A percentile compares a stretch with the other conserved stretches of the same genome.
phyloP scores from a whole-genome alignment of 73 alveolate genomes.

The Paramecium pentaurelia region DNA sequence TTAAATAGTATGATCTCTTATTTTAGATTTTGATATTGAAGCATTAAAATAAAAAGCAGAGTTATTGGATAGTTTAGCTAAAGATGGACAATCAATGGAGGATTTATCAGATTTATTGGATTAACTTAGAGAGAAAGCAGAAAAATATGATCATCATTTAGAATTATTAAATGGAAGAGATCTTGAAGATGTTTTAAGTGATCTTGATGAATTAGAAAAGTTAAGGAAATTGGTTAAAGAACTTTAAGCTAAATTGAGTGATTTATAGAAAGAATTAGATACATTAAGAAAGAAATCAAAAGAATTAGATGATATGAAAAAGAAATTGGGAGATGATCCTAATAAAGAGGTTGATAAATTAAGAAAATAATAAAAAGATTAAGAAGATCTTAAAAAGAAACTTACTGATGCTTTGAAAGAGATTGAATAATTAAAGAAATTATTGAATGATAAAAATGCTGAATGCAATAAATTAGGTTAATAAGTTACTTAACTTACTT shows the following conservation, averaged over 20 bases:
- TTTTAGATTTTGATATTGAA: slow-evolving; percentile 25
- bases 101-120: not conserved
- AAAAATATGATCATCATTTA: slow-evolving; percentile 26
- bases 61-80: not conserved
- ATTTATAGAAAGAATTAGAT: not conserved
- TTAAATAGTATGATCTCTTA: not conserved
- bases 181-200: slow-evolving; percentile 20
- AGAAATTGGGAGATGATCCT: slow-evolving; percentile 41
- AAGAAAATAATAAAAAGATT: slow-evolving; percentile 1
- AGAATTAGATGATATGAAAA: slow-evolving; percentile 33
- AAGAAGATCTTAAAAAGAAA: slow-evolving; percentile 34
- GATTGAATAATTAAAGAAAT: slow-evolving; percentile 1
- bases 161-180: slow-evolving; percentile 23
- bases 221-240: not conserved
- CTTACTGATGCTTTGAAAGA: not conserved
- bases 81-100: slow-evolving; percentile 16
- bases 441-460: not conserved
- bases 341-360: slow-evolving; percentile 16
- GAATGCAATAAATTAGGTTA: not conserved
- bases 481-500: not conserved
- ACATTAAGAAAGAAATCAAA: not conserved
- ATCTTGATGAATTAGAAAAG: slow-evolving; percentile 6
- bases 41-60: slow-evolving; percentile 24
- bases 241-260: not conserved
- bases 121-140: not conserved